Evolutionary conservation across 352 stramenopile species (phyloP).

Genomic region (Globisporangium iwayamae): DNA sequence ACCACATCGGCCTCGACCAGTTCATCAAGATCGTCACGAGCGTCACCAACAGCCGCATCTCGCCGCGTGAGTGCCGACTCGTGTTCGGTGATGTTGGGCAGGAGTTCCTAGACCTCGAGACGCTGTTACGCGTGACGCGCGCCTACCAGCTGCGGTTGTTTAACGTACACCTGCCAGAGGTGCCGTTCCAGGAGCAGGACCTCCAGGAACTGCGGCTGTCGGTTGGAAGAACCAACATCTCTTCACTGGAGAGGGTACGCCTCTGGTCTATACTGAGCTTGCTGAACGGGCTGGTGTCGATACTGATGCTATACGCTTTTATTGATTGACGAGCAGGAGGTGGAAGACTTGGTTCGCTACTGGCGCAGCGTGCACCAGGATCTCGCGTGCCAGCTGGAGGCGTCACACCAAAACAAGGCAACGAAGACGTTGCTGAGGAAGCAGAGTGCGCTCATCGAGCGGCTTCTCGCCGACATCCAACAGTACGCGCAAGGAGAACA

Average conservation of each 20-base stretch:
- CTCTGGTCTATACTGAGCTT: background rate
- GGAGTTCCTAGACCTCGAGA: conserved; percentile 57
- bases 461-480: conserved; percentile 35
- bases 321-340: conserved; percentile 24
- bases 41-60: conserved; percentile 46
- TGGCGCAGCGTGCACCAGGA: conserved; percentile 51
- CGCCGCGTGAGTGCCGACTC: conserved; percentile 48
- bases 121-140: conserved; percentile 48
- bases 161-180: conserved; percentile 42
- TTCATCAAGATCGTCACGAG: conserved; percentile 72
- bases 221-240: conserved; percentile 51
- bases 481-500: conserved; percentile 20
- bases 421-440: conserved; percentile 58
- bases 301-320: background rate
- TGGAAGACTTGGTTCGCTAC: conserved; percentile 64
- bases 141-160: conserved; percentile 60
- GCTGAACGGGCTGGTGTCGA: background rate
- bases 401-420: conserved; percentile 55
- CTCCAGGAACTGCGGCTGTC: conserved; percentile 43
- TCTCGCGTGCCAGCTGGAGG: conserved; percentile 48
- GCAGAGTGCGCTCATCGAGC: conserved; percentile 55
- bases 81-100: conserved; percentile 62
- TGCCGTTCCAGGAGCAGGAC: conserved; percentile 47
- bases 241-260: conserved; percentile 36
- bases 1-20: conserved; percentile 61